Evolutionary conservation across 352 stramenopile species (phyloP).

Genomic region (Pythium grandisporangium): DNA sequence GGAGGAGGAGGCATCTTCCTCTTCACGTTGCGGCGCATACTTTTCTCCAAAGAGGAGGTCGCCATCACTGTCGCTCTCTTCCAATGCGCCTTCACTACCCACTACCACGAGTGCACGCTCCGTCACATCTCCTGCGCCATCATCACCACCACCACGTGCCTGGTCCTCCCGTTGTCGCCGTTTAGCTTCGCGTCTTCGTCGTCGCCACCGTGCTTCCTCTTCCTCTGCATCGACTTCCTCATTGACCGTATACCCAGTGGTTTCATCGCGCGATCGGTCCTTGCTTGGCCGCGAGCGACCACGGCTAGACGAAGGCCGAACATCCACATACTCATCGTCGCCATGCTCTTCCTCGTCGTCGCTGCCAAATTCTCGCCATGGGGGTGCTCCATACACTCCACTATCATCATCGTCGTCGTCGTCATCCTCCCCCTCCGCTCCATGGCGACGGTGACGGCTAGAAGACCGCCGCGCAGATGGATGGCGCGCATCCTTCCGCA

Average conservation of each 20-base stretch:
- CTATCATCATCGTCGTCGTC: constrained; percentile 4
- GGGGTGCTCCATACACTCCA: background rate
- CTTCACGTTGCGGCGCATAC: no score
- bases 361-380: no score
- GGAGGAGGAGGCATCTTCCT: background rate
- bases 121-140: no score
- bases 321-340: constrained; percentile 11
- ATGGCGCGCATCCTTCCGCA: constrained; percentile 62
- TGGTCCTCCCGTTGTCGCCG: constrained; percentile 21
- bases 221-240: constrained; percentile 15
- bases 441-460: constrained; percentile 18
- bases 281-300: no score
- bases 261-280: no score
- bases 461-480: constrained; percentile 14
- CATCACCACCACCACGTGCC: no score
- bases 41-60: constrained; percentile 10
- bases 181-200: constrained; percentile 10
- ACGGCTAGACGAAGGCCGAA: no score
- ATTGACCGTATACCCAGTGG: no score
- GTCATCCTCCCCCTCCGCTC: constrained; percentile 6
- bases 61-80: constrained; percentile 7
- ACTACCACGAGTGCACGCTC: no score
- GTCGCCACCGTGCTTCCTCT: constrained; percentile 5
- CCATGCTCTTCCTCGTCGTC: constrained; percentile 1
- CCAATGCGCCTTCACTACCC: constrained; percentile 7